phyloP scores from a whole-genome alignment of 805 yeast species.

The Nematodospora valgi region DNA sequence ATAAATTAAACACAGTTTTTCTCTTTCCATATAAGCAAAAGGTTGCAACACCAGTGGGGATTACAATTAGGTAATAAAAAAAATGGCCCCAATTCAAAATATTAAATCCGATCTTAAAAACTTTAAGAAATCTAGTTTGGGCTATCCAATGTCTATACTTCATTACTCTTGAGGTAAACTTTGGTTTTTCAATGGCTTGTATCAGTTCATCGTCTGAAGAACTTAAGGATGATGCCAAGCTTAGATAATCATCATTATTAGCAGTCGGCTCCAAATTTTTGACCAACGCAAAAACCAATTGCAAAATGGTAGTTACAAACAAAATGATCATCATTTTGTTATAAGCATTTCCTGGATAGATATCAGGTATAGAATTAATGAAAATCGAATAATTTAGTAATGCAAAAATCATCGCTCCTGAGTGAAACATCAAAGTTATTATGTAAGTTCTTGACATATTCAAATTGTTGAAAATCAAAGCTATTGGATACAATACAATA shows the following conservation, averaged over 20 bases:
- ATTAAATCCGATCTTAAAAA: slow-evolving; percentile 34
- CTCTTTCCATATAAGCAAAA: slow-evolving; percentile 71
- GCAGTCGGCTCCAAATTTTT: slow-evolving; percentile 14
- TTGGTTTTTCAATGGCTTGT: not conserved
- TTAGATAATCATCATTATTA: slow-evolving; percentile 11
- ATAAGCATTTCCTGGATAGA: slow-evolving; percentile 79
- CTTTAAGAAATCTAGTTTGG: slow-evolving; percentile 3
- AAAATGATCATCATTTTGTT: slow-evolving; percentile 61
- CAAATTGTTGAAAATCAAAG: slow-evolving; percentile 61
- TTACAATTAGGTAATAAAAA: slow-evolving; percentile 53
- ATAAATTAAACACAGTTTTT: slow-evolving; percentile 63
- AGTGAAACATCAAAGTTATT: slow-evolving; percentile 52
- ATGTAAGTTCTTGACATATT: slow-evolving; percentile 50
- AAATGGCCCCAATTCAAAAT: slow-evolving; percentile 64
- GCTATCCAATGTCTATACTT: slow-evolving; percentile 5
- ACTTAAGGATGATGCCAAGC: slow-evolving; percentile 11
- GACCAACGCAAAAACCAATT: slow-evolving; percentile 53
- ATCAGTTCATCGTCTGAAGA: slow-evolving; percentile 1
- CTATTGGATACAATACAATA: slow-evolving; percentile 62
- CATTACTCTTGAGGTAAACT: not conserved
- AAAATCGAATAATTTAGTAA: slow-evolving; percentile 55
- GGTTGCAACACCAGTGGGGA: slow-evolving; percentile 61
- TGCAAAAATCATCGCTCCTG: slow-evolving; percentile 45
- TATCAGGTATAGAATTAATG: slow-evolving; percentile 52
- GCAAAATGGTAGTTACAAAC: slow-evolving; percentile 49